Percentiles rank a stretch among this genome's conserved stretches.
These are phyloP conservation scores for Diaporthe vaccinii DNA, from an alignment of 2,329 filamentous ascomycete species.

Conservation along the genomic window DNA sequence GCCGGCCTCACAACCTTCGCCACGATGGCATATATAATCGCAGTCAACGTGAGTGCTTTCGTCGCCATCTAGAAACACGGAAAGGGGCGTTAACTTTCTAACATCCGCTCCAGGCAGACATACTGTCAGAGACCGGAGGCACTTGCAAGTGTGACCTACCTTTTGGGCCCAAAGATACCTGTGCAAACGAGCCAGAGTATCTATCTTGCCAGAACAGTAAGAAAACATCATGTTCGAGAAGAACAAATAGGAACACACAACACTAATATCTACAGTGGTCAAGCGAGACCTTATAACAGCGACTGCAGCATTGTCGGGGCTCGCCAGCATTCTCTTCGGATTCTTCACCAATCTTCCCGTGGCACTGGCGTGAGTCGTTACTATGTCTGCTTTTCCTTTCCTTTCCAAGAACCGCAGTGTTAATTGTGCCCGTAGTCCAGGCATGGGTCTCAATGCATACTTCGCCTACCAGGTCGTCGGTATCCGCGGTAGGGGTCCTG, in stretches of 20 bases:
- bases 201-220: conserved; percentile 34
- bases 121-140: conserved; percentile 82
- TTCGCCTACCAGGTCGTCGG: conserved; percentile 78
- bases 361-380: conserved; percentile 73
- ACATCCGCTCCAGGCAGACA: conserved; percentile 67
- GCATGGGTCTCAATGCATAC: conserved; percentile 78
- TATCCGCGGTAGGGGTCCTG: conserved; percentile 66
- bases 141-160: conserved; percentile 76
- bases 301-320: conserved; percentile 83
- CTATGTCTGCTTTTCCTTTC: conserved; percentile 10
- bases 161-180: conserved; percentile 58
- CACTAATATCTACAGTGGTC: conserved; percentile 52
- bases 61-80: fast-evolving
- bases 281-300: conserved; percentile 85
- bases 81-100: neutral
- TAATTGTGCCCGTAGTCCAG: conserved; percentile 62
- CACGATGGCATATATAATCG: conserved; percentile 89
- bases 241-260: too few species aligned
- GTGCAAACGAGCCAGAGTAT: conserved; percentile 60
- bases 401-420: conserved; percentile 22
- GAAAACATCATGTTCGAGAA: conserved; percentile 50
- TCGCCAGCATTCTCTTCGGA: conserved; percentile 83
- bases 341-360: conserved; percentile 86
- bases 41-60: conserved; percentile 69
- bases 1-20: conserved; percentile 85